Conservation (phyloP, 495 filamentous ascomycete genomes). For the Trichoderma parareesei region DNA sequence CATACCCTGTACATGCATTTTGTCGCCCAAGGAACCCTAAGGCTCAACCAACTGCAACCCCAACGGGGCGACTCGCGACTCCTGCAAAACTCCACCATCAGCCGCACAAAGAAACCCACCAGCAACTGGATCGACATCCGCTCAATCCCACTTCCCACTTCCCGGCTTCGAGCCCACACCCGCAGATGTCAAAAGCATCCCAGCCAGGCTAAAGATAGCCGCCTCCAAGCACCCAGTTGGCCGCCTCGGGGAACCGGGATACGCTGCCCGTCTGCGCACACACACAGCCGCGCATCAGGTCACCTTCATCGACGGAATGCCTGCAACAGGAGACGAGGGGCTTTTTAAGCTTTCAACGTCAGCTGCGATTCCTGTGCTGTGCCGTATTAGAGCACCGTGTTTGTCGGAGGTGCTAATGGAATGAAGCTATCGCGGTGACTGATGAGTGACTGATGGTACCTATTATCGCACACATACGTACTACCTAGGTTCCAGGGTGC, state of each 20-base stretch:
- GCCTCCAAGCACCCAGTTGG: background rate
- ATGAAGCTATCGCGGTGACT: too few relatives aligned
- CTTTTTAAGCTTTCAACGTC: background rate
- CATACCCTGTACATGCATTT: background rate
- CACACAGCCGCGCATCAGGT: background rate
- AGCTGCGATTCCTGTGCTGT: background rate
- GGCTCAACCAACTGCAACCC: background rate
- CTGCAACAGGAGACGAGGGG: background rate
- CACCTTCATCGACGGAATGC: background rate
- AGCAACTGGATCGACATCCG: background rate
- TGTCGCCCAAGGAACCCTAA: background rate
- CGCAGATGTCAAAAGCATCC: conserved; percentile 9
- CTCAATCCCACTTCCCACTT: conserved; percentile 1
- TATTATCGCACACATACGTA: too few relatives aligned
- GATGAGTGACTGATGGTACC: too few relatives aligned
- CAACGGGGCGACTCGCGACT: background rate
- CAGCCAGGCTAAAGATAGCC: background rate
- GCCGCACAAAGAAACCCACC: background rate
- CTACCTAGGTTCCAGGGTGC: too few relatives aligned
- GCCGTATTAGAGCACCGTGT: background rate
- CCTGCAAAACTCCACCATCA: background rate
- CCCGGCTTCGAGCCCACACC: background rate
- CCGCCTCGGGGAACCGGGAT: conserved; percentile 4
- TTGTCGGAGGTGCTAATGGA: background rate
- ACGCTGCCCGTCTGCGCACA: background rate